Evolutionary conservation across 305 asterid species (phyloP).

Genomic region (Fraxinus sp.): DNA sequence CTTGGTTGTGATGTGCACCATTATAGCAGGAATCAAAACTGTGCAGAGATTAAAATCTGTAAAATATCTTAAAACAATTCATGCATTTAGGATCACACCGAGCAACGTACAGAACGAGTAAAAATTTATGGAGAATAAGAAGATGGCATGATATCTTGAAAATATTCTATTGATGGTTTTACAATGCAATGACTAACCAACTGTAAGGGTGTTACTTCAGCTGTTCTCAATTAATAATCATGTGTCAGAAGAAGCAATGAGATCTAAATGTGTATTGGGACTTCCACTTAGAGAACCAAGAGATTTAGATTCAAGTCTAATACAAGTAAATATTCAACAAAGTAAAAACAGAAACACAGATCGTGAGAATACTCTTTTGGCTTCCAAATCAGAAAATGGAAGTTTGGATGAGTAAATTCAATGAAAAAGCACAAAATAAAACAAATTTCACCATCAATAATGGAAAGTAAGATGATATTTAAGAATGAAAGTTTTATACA

Average conservation of each 20-base stretch:
- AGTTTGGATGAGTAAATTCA: conserved; percentile 7
- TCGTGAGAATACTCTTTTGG: conserved; percentile 9
- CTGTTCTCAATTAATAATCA: background rate
- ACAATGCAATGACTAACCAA: background rate
- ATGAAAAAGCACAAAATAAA: conserved; percentile 18
- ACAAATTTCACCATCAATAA: conserved; percentile 18
- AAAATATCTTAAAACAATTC: background rate
- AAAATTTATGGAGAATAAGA: background rate
- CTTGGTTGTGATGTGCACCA: background rate
- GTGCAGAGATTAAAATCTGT: background rate
- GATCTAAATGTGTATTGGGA: background rate
- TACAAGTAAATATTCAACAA: background rate
- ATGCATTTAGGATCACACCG: background rate
- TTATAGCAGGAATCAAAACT: background rate
- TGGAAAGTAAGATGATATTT: conserved; percentile 10
- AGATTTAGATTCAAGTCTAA: background rate
- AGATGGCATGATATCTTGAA: background rate
- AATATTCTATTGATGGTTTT: conserved; percentile 10
- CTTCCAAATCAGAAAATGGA: conserved; percentile 8
- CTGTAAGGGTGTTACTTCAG: conserved; percentile 2
- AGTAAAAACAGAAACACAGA: background rate
- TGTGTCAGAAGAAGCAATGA: conserved; percentile 4
- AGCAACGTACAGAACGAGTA: background rate
- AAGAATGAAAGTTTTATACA: conserved; percentile 29
- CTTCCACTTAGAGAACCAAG: background rate